Evolutionary conservation across 768 basidiomycete genomes (phyloP), one percentile per base, ranked within the genome.

Genomic region (Chalciporus piperatus): DNA sequence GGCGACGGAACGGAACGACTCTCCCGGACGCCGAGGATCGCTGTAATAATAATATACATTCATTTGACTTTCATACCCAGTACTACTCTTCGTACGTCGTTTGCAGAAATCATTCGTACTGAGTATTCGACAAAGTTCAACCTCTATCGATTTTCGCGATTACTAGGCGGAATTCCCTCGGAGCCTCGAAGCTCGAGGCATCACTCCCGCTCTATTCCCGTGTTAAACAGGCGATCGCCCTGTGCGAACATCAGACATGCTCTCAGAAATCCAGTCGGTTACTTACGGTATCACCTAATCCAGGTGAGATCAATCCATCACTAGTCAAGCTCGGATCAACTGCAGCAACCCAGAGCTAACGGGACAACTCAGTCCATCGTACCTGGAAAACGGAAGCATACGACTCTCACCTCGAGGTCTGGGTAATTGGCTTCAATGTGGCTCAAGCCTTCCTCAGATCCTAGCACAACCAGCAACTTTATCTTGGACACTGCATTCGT

Each of bases 181-280:
- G 16, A 32, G 30, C 32, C 10, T 32, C 32, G 32, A 32, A 32
- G 32, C 32, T 32, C 10, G 32, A 14, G 32, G 13, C 32, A 6
- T n/a, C n/a, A 22, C 14, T n/a, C 37, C 39, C 32, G 35, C 39
- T 6, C 50, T 65, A 79, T 44, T 65, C 56, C 20, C 72, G 92
- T 92, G 62, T 87, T 87, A 74, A 89, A 92, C 52, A 92, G 67
- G 10, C 92, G 85, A 60, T 95, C 92, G 2, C 92, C 92, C 89
- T 93, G 45, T 17, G 47, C 19, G 50, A 19, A 10, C 43, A 48
- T 50, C 41, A 46, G 42, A 23, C n/a, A n/a, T 10, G 19, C 19
- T 47, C 44, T 16, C 27, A 35, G 25, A 10, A 45, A 14, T 30
- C 19, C 27, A 19, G 28, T 17, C 5, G 22, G 14, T 22, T 3